Conservation (phyloP, 73 alveolate species). For the Paraurostyla sp. region DNA sequence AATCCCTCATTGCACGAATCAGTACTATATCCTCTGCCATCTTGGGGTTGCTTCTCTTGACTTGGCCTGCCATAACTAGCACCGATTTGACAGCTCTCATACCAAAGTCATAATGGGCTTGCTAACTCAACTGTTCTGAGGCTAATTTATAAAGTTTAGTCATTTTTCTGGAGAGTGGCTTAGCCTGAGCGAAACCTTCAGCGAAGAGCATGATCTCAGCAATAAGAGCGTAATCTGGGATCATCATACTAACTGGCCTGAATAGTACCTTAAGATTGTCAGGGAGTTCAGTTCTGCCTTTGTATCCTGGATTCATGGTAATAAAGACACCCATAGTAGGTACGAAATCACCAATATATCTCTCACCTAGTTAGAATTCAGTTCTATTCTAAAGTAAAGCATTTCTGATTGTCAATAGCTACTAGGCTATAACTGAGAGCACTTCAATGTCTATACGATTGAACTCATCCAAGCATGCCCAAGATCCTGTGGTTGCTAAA, state of each 20-base stretch:
- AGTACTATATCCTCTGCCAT: slow-evolving; percentile 94
- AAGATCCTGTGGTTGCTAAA: slow-evolving; percentile 91
- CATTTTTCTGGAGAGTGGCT: slow-evolving; percentile 96
- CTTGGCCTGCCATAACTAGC: slow-evolving; percentile 90
- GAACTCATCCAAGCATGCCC: slow-evolving; percentile 98
- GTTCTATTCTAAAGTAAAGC: slow-evolving; percentile 91
- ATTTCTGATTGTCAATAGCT: slow-evolving; percentile 96
- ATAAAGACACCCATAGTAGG: slow-evolving; percentile 96
- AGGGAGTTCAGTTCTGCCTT: slow-evolving; percentile 99
- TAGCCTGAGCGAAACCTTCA: slow-evolving; percentile 96
- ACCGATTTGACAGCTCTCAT: slow-evolving; percentile 93
- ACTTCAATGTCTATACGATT: slow-evolving; percentile 98
- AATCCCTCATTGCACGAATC: slow-evolving; percentile 96
- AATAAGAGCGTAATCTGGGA: slow-evolving; percentile 96
- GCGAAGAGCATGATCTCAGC: slow-evolving; percentile 98
- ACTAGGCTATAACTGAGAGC: slow-evolving; percentile 98
- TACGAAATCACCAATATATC: slow-evolving; percentile 82
- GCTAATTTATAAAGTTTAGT: slow-evolving; percentile 94
- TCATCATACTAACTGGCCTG: slow-evolving; percentile 97
- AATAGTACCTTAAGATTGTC: slow-evolving; percentile 95
- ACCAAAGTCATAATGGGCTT: slow-evolving; percentile 92
- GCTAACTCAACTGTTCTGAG: slow-evolving; percentile 93
- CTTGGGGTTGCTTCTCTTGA: slow-evolving; percentile 89
- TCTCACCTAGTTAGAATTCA: slow-evolving; percentile 94
- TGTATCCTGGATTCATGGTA: slow-evolving; percentile 99